Percentiles rank a stretch among this genome's conserved stretches.
Evolutionary conservation across 2,329 filamentous ascomycete genomes (phyloP).

Genomic region (Emmonsiellopsis sp.): DNA sequence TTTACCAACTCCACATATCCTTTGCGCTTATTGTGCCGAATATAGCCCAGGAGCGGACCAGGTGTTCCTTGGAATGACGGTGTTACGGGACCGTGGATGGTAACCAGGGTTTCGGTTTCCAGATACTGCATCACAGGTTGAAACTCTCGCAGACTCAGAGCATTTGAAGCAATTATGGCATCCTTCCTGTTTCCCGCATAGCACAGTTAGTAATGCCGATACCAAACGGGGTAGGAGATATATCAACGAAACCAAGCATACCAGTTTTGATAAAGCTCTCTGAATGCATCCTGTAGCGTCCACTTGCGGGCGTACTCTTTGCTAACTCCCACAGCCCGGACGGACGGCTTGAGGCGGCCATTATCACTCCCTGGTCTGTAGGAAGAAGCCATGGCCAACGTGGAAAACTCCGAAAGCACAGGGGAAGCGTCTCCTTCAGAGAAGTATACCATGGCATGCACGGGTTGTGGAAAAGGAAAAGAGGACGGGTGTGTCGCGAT

Average conservation of each 20-base stretch:
- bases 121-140: constrained; percentile 2
- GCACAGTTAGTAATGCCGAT: no score
- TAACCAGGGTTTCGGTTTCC: constrained; percentile 6
- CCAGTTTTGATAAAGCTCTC: constrained; percentile 15
- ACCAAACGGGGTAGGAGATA: no score
- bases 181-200: no score
- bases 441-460: not conserved
- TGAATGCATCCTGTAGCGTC: constrained; percentile 10
- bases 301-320: constrained; percentile 7
- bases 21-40: constrained; percentile 12
- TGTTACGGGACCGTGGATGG: not conserved
- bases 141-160: constrained; percentile 3
- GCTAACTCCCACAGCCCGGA: not conserved
- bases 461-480: not conserved
- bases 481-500: no score
- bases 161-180: not conserved
- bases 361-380: no score
- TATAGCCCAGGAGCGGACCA: constrained; percentile 13
- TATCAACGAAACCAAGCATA: not conserved
- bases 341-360: no score
- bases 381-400: not conserved
- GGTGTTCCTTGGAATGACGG: no score
- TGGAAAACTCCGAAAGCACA: no score
- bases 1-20: constrained; percentile 17
- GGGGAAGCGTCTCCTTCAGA: no score